A percentile compares a stretch with the other conserved stretches of the same genome.
Conservation (phyloP, 805 yeast genomes). For the Schwanniomyces vanrijiae region DNA sequence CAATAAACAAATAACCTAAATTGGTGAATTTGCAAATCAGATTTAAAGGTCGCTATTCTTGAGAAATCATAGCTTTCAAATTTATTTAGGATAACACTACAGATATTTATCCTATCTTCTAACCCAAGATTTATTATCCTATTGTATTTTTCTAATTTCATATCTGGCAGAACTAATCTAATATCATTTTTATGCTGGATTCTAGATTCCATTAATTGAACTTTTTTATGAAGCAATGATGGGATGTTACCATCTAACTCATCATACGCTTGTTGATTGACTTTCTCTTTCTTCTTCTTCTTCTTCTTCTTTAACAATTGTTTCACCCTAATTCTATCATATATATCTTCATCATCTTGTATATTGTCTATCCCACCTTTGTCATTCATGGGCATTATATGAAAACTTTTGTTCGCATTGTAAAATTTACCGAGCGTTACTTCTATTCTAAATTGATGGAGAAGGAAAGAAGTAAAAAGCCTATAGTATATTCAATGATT, state of each 20-base stretch:
- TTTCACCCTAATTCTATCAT: conserved; percentile 10
- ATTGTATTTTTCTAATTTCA: neutral
- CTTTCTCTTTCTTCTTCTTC: neutral
- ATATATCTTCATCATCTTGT: conserved; percentile 15
- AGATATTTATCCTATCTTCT: neutral
- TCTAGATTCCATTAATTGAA: conserved; percentile 5
- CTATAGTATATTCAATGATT: no score
- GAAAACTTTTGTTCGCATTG: neutral
- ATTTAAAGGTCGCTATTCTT: neutral
- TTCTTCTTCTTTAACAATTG: conserved; percentile 4
- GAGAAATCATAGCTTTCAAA: neutral
- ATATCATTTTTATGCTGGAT: neutral
- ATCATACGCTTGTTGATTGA: neutral
- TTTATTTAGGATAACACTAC: neutral
- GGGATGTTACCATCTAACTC: neutral
- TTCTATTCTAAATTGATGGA: no score
- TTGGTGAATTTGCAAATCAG: neutral
- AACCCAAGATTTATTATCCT: neutral
- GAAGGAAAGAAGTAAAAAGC: no score
- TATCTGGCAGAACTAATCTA: neutral
- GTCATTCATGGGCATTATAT: neutral
- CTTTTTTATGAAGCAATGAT: conserved; percentile 6
- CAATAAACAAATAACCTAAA: conserved; percentile 14
- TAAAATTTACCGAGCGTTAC: neutral
- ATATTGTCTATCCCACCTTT: neutral